Evolutionary conservation across 306 rosid species (phyloP), one percentile per base, ranked within the genome.

Genomic region (Hippophae rhamnoides): DNA sequence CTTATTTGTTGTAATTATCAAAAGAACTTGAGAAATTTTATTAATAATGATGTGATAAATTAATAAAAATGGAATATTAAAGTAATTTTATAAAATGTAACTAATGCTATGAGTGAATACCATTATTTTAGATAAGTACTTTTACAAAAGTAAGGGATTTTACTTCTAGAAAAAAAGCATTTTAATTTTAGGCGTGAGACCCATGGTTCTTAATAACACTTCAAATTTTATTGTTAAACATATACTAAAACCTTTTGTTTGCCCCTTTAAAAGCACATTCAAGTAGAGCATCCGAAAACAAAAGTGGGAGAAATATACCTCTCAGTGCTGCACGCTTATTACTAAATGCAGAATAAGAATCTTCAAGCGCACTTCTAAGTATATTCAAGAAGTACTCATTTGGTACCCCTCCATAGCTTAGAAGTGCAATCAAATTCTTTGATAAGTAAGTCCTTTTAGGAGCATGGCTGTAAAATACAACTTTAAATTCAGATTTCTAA

Each of bases 381-480:
- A 75, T 13, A 43, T 71, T 70, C 79, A 71, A 63, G 79, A 89
- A 89, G 67, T 71, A 84, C 13, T 82, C 81, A 46, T 79, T 69
- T 38, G 84, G 90, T 38, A 89, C 95, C 44, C 97, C 95, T 69
- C 97, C 97, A 65, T 78, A 76, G 75, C 81, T 80, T 49, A 90
- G 68, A 63, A 86, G 90, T 57, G 85, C 83, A 52, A 84, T 80
- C 49, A 90, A 79, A 64, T 58, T 0, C 79, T 58, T 79, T 0
- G 90, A 84, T 54, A 90, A 73, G 57, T 44, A 77, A 9, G 86
- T 5, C 68, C 63, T 79, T 54, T 75, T 77, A 3, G 83, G 88
- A 1, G 59, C 61, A 45, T 69, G 68, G 64, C 97, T 89, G 94
- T 62, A 71, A 76, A 62, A 78, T 54, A 51, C 54, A 31, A 31